A percentile compares a stretch with the other conserved stretches of the same genome.
Conservation (phyloP, 352 stramenopile genomes). For the Globisporangium alternatum region DNA sequence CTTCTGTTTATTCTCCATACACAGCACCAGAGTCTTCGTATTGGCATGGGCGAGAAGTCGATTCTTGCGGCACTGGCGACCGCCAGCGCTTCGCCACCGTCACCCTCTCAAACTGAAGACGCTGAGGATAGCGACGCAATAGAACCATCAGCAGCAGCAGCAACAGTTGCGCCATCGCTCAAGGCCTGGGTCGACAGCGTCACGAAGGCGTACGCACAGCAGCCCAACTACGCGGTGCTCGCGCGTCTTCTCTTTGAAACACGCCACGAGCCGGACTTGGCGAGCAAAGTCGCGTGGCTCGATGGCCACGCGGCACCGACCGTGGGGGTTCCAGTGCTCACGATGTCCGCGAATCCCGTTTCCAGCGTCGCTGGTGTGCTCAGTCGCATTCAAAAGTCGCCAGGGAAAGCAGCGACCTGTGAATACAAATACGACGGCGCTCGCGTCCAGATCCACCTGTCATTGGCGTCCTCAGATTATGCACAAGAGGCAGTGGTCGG, state of each 20-base stretch:
- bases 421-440: slow-evolving; percentile 87
- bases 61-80: slow-evolving; percentile 64
- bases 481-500: not conserved
- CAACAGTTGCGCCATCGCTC: not conserved
- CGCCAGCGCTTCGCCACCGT: slow-evolving; percentile 24
- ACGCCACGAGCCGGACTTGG: slow-evolving; percentile 23
- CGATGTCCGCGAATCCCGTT: slow-evolving; percentile 77
- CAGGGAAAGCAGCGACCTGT: slow-evolving; percentile 40
- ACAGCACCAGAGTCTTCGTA: slow-evolving; percentile 81
- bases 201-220: slow-evolving; percentile 63
- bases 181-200: slow-evolving; percentile 65
- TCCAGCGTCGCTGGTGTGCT: slow-evolving; percentile 51
- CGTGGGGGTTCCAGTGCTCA: slow-evolving; percentile 62
- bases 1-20: not conserved
- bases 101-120: not conserved
- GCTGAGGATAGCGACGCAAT: not conserved
- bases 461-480: slow-evolving; percentile 4
- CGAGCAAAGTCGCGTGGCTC: slow-evolving; percentile 26
- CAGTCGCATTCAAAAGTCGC: slow-evolving; percentile 42
- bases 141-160: not conserved
- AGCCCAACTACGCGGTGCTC: slow-evolving; percentile 58
- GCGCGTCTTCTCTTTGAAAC: slow-evolving; percentile 36
- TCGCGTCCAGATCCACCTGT: slow-evolving; percentile 70
- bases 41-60: slow-evolving; percentile 80
- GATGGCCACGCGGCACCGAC: slow-evolving; percentile 35